phyloP scores from a whole-genome alignment of 2,329 filamentous ascomycete genomes.

The Aspergillus ustus region DNA sequence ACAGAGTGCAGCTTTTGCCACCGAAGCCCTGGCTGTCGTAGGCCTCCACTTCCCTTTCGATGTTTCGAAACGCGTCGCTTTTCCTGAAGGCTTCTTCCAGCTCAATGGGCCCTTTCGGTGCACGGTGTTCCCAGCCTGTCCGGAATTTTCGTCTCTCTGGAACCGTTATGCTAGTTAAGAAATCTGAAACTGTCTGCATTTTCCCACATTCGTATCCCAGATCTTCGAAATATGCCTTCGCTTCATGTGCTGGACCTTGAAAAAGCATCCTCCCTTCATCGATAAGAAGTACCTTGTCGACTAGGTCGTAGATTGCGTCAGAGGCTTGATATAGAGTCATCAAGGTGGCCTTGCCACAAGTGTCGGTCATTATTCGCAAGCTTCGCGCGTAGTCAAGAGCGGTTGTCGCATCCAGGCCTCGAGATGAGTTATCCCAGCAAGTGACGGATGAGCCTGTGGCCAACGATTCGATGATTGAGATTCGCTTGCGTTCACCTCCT shows the following conservation, averaged over 20 bases:
- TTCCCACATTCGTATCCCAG: slow-evolving; percentile 63
- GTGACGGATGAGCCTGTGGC: slow-evolving; percentile 71
- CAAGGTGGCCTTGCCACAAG: slow-evolving; percentile 68
- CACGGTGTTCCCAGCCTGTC: slow-evolving; percentile 62
- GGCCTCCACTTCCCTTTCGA: slow-evolving; percentile 62
- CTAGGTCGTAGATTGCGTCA: slow-evolving; percentile 67
- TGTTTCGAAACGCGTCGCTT: slow-evolving; percentile 61
- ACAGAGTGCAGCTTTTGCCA: slow-evolving; percentile 48
- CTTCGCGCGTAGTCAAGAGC: slow-evolving; percentile 73
- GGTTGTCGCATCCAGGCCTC: slow-evolving; percentile 73
- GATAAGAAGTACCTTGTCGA: slow-evolving; percentile 77
- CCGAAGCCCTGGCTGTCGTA: slow-evolving; percentile 54
- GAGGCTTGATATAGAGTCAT: slow-evolving; percentile 71
- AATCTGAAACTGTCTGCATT: slow-evolving; percentile 71
- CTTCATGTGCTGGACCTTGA: slow-evolving; percentile 60
- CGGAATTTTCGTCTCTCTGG: slow-evolving; percentile 68
- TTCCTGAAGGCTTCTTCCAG: slow-evolving; percentile 68
- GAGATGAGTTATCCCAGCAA: slow-evolving; percentile 76
- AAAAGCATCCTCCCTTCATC: slow-evolving; percentile 70
- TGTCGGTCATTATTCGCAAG: slow-evolving; percentile 70
- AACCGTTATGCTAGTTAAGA: slow-evolving; percentile 73
- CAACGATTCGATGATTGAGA: slow-evolving; percentile 73
- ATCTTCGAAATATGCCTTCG: slow-evolving; percentile 65
- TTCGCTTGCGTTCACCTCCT: slow-evolving; percentile 75
- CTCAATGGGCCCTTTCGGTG: slow-evolving; percentile 69